These are phyloP conservation scores for Cucurbitaria berberidis DNA, from an alignment of 2,329 filamentous ascomycete species.

Conservation along the genomic window DNA sequence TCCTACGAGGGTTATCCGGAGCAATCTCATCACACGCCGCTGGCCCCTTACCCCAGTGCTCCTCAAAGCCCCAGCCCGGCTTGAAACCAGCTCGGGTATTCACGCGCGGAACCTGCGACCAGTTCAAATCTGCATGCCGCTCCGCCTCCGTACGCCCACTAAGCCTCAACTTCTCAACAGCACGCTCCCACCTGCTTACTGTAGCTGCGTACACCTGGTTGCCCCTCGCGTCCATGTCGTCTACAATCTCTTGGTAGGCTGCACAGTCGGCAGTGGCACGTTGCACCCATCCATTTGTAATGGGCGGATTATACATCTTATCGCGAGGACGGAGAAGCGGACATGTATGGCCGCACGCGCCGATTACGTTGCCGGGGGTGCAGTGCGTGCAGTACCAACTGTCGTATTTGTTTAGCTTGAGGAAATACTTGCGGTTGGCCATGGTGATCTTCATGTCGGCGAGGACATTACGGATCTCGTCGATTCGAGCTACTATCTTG, in stretches of 20 bases:
- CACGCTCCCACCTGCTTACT: slow-evolving; percentile 4
- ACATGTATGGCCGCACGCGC: slow-evolving; percentile 2
- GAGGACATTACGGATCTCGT: background rate
- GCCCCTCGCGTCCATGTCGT: background rate
- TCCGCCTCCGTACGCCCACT: background rate
- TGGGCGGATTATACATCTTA: background rate
- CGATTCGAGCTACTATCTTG: background rate
- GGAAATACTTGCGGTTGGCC: background rate
- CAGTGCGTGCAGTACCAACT: slow-evolving; percentile 2
- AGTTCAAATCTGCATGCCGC: background rate
- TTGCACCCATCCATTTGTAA: background rate
- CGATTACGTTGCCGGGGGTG: background rate
- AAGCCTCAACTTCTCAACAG: background rate
- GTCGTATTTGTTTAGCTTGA: background rate
- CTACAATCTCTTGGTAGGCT: background rate
- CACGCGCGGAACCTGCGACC: background rate
- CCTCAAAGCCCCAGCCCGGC: slow-evolving; percentile 1
- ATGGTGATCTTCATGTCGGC: background rate
- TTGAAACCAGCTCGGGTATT: background rate
- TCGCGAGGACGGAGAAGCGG: slow-evolving; percentile 1
- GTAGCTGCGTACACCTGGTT: background rate
- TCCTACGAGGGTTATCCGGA: background rate
- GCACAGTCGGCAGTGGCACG: background rate
- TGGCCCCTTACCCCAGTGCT: background rate
- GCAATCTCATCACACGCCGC: background rate